phyloP scores from a whole-genome alignment of 2,329 filamentous ascomycete genomes.

The Cytospora schulzeri region DNA sequence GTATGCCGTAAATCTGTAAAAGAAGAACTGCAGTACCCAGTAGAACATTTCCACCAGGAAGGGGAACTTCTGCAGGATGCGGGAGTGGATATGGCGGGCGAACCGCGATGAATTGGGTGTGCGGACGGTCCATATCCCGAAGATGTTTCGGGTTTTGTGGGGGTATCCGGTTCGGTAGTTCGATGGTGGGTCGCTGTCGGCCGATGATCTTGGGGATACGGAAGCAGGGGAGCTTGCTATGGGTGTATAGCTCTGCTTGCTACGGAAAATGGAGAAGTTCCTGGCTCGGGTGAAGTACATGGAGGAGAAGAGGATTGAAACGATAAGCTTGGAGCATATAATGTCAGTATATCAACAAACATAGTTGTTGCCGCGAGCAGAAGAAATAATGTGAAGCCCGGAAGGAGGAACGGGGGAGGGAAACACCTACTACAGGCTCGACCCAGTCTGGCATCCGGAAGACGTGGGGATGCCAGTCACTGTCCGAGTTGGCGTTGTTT shows the following conservation, averaged over 20 bases:
- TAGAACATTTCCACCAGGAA: slow-evolving; percentile 76
- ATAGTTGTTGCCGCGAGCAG: not conserved
- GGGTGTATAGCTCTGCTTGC: slow-evolving; percentile 21
- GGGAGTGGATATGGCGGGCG: slow-evolving; percentile 57
- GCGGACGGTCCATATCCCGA: slow-evolving; percentile 37
- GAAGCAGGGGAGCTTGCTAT: slow-evolving; percentile 25
- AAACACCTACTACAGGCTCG: slow-evolving; percentile 37
- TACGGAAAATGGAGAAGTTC: slow-evolving; percentile 39
- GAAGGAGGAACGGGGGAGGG: too few relatives aligned
- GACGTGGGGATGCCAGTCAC: slow-evolving; percentile 29
- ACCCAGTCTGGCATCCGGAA: slow-evolving; percentile 39
- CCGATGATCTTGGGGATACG: slow-evolving; percentile 26
- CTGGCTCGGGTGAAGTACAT: slow-evolving; percentile 42
- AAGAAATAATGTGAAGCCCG: not conserved
- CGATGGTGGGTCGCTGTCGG: slow-evolving; percentile 27
- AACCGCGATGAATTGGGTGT: slow-evolving; percentile 63
- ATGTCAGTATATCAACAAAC: not conserved
- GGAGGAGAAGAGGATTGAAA: slow-evolving; percentile 41
- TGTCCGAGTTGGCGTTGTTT: slow-evolving; percentile 11
- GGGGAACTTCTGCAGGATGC: slow-evolving; percentile 64
- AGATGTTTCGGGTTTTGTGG: slow-evolving; percentile 35
- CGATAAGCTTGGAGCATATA: slow-evolving; percentile 36
- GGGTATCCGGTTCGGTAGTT: slow-evolving; percentile 32
- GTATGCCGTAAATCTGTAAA: slow-evolving; percentile 62
- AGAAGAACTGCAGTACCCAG: slow-evolving; percentile 67